Base-by-base conservation (phyloP, 2,329 filamentous ascomycete genomes). In the Aspergillus neotritici region DNA sequence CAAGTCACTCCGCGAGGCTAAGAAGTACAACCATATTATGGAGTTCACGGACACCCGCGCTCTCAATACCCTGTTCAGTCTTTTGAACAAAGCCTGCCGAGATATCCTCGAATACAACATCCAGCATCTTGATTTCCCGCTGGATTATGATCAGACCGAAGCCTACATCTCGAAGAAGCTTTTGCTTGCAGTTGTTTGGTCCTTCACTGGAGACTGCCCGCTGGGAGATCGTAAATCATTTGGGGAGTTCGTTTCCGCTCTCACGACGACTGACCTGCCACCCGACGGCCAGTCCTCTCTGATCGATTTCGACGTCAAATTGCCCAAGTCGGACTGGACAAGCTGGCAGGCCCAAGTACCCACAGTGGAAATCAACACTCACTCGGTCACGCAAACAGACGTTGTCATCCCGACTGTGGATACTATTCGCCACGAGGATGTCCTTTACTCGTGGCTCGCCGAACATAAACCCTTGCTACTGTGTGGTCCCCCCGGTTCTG, bases 371-470 rank as follows among this genome's bases (percentile, higher is more conserved):
- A 87, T 98, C 67, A 97, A 98, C 64, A 98, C 94, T 0, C 94
- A 99, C 66, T 96, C 91, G 4, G 85, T 98, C 60, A 96, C 87
- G 0, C 90, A 98, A 65, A 98, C 94, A 1, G 94, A 99, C 66
- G 87, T 97, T 32, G 93, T 99, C 49, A 98, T 99, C 60, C 94
- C 93, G 1, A 99, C 93, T 0, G 74, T 98, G 38, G 93, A 99
- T 64, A 99, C 94, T 21, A 86, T 98, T 34, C 87, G 93, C 25
- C 93, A 99, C 57, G 93, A 99, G 66, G 93, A 97, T 68, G 87
- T 99, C n/a, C 77, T 99, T 12, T 98, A 98, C 73, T 98, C 94
- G 3, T 98, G 93, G 93, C 80, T 99, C 34, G 93, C 94, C 12
- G 93, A 99, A 66, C 93, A 99, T 65, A 98, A 98, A 72, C 93